These are phyloP conservation scores for Xylariaceae sp. DNA, from an alignment of 2,329 filamentous ascomycete species.

Conservation along the genomic window DNA sequence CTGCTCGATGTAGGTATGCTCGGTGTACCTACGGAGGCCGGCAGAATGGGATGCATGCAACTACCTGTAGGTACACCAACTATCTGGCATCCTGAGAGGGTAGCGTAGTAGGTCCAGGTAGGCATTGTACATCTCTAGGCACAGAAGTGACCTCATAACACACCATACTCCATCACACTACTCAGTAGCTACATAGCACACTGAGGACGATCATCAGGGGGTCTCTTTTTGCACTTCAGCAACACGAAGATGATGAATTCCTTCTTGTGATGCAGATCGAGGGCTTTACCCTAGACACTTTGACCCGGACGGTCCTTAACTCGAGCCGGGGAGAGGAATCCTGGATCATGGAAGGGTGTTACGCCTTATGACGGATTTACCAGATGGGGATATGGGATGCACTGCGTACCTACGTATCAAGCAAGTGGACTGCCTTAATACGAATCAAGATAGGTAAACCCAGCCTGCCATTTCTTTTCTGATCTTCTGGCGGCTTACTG, in stretches of 20 bases:
- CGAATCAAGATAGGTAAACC: background rate
- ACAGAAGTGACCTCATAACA: background rate
- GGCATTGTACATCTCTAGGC: background rate
- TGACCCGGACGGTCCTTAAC: background rate
- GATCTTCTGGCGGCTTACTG: background rate
- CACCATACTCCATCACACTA: background rate
- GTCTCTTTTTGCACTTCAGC: background rate
- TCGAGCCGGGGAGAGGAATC: background rate
- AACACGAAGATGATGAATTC: background rate
- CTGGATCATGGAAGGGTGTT: background rate
- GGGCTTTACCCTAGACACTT: background rate
- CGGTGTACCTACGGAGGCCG: background rate
- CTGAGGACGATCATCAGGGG: background rate
- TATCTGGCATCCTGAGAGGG: too few relatives aligned
- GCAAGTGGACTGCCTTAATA: background rate
- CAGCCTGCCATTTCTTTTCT: background rate
- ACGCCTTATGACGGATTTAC: background rate
- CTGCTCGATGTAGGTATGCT: background rate
- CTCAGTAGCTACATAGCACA: background rate
- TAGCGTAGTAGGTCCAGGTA: too few relatives aligned
- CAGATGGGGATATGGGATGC: background rate
- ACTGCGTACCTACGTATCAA: background rate
- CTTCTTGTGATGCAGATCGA: background rate
- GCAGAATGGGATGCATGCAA: background rate
- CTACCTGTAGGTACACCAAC: background rate